Percentiles rank a stretch among this genome's conserved stretches.
phyloP scores from a whole-genome alignment of 371 early-diverging fungal genomes.

The Saksenaea vasiformis region DNA sequence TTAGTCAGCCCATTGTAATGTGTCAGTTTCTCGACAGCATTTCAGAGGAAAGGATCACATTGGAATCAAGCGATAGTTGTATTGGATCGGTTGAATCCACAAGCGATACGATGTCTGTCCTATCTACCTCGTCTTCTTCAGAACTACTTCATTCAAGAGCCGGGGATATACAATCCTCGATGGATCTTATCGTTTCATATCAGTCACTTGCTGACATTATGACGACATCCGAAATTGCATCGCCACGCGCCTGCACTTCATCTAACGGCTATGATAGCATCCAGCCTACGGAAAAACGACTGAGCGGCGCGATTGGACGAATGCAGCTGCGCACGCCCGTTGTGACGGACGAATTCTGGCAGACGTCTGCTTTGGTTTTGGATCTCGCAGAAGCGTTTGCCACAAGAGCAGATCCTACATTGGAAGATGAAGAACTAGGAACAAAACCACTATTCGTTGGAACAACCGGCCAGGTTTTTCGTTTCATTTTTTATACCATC shows the following conservation, averaged over 20 bases:
- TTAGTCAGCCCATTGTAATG: conserved; percentile 1
- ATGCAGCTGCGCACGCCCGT: not conserved
- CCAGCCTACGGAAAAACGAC: not conserved
- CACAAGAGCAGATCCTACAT: not conserved
- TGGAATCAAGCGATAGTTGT: not conserved
- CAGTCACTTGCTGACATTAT: conserved; percentile 19
- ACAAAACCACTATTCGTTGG: not conserved
- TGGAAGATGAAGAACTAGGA: conserved; percentile 6
- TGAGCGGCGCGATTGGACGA: not conserved
- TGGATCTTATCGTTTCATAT: not conserved
- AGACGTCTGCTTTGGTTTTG: not conserved
- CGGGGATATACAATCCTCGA: not conserved
- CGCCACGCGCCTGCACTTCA: not conserved
- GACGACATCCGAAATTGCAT: not conserved
- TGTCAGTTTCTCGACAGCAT: not conserved
- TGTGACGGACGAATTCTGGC: not conserved
- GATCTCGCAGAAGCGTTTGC: not conserved
- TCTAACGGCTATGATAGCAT: not conserved
- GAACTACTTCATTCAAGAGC: not conserved
- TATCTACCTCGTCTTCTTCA: not conserved
- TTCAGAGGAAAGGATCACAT: not conserved
- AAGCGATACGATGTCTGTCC: not conserved
- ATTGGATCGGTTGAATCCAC: not conserved
- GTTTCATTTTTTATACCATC: conserved; percentile 11
- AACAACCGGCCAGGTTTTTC: not conserved